phyloP scores from a whole-genome alignment of 2,329 filamentous ascomycete species.

The Rutstroemia sydowiana region DNA sequence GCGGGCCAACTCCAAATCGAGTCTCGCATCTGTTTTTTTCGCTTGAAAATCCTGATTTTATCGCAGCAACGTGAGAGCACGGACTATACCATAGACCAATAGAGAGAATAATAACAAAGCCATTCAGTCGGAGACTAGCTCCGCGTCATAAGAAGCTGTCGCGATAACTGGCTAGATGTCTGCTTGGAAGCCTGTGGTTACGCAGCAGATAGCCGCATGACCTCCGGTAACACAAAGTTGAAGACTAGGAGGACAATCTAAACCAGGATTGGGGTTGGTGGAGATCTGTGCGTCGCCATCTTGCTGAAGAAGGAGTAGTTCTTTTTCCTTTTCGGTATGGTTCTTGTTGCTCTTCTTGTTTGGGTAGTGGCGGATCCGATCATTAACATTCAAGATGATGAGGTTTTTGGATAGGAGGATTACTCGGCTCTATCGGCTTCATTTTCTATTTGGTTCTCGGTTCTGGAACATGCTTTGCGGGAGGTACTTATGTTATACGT shows the following conservation, averaged over 20 bases:
- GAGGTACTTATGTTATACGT: neutral
- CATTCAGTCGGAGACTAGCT: neutral
- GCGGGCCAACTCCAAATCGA: no score
- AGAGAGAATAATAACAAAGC: neutral
- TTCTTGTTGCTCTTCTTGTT: neutral
- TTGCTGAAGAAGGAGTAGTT: neutral
- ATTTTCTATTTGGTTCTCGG: neutral
- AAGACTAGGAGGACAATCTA: neutral
- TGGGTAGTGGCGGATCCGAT: neutral
- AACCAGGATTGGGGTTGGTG: slow-evolving; percentile 1
- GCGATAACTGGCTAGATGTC: neutral
- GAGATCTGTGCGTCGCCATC: slow-evolving; percentile 10
- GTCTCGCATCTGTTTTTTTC: no score
- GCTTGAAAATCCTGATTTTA: neutral
- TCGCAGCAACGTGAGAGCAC: neutral
- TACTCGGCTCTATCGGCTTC: neutral
- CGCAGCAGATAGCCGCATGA: slow-evolving; percentile 4
- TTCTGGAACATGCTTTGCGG: neutral
- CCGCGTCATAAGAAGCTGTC: neutral
- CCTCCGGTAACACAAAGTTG: neutral
- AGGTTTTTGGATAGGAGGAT: neutral
- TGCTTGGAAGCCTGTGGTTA: slow-evolving; percentile 1
- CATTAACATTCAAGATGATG: neutral
- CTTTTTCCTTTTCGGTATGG: neutral
- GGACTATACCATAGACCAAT: neutral